Conservation (phyloP, 2,329 filamentous ascomycete genomes). For the Daldinia sp. region DNA sequence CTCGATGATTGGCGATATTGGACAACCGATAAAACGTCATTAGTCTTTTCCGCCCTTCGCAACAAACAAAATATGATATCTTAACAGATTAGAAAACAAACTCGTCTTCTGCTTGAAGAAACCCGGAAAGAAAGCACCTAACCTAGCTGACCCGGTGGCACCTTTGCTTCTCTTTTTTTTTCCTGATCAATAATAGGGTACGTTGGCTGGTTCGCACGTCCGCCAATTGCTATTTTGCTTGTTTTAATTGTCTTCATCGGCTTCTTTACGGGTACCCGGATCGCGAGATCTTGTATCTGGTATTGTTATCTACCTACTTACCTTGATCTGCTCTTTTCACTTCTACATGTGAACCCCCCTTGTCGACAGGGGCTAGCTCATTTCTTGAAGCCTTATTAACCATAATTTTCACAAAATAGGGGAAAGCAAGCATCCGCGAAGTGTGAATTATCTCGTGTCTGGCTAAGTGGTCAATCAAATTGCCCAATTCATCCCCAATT, state of each 20-base stretch:
- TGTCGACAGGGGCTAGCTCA: constrained; percentile 27
- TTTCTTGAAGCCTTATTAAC: constrained; percentile 29
- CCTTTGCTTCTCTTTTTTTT: constrained; percentile 32
- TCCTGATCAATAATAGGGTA: constrained; percentile 30
- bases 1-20: background rate
- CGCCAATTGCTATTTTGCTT: constrained; percentile 17
- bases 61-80: constrained; percentile 16
- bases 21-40: constrained; percentile 6
- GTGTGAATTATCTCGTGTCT: constrained; percentile 15
- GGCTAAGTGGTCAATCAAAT: constrained; percentile 21
- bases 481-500: background rate
- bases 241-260: constrained; percentile 13
- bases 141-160: constrained; percentile 12
- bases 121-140: background rate
- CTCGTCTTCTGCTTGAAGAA: constrained; percentile 8
- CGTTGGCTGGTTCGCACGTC: constrained; percentile 21
- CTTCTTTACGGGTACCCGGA: constrained; percentile 1
- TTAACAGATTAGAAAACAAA: constrained; percentile 3
- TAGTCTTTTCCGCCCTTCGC: constrained; percentile 4
- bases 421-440: constrained; percentile 10
- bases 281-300: constrained; percentile 8
- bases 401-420: constrained; percentile 30
- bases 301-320: constrained; percentile 8
- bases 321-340: constrained; percentile 34
- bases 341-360: constrained; percentile 23